Evolutionary conservation across 148 eudicot genomes (phyloP).

Genomic region (Camellia lanceoleosa): DNA sequence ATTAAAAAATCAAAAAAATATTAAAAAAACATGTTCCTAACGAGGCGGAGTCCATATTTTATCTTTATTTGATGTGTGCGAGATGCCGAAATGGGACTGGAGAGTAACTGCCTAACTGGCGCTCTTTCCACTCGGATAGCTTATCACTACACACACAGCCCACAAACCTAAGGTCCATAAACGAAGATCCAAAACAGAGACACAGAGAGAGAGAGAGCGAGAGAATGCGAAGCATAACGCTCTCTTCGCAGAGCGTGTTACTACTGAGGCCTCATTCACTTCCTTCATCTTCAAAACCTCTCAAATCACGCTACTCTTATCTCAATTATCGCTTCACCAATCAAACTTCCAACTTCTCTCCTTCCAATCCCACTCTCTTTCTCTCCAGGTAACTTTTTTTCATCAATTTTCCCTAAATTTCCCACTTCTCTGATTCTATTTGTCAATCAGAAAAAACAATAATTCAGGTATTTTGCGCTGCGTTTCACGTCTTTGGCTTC

Average conservation of each 20-base stretch:
- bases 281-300: slow-evolving; percentile 13
- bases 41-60: too few relatives aligned
- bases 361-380: not conserved
- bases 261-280: not conserved
- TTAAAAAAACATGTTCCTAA: too few relatives aligned
- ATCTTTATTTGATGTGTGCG: too few relatives aligned
- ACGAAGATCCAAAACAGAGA: not conserved
- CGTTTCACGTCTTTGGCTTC: too few relatives aligned
- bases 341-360: slow-evolving; percentile 1
- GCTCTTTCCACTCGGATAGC: not conserved
- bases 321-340: not conserved
- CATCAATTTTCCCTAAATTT: not conserved
- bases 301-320: not conserved
- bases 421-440: not conserved
- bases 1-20: too few relatives aligned
- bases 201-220: slow-evolving; percentile 13
- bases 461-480: too few relatives aligned
- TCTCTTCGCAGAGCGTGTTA: slow-evolving; percentile 18
- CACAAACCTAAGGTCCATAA: not conserved
- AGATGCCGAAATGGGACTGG: not conserved
- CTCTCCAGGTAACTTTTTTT: slow-evolving; percentile 8
- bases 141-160: not conserved
- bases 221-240: slow-evolving; percentile 16
- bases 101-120: not conserved
- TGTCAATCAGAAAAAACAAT: not conserved